Evolutionary conservation across 2,329 filamentous ascomycete genomes (phyloP).

Genomic region (Fusarium pilosicola): DNA sequence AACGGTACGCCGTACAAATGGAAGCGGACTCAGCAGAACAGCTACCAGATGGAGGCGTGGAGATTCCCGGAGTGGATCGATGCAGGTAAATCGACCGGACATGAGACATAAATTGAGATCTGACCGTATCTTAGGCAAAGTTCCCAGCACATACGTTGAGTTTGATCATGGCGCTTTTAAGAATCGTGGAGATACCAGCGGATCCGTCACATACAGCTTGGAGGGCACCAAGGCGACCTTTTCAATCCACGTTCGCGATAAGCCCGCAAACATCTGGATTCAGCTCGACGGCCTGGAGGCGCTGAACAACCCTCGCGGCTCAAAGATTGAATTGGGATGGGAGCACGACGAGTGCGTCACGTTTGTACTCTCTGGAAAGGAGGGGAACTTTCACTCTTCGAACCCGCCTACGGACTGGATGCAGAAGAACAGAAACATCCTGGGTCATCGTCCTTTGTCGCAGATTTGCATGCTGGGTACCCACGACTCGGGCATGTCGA

Average conservation of each 20-base stretch:
- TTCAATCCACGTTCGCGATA: slow-evolving; percentile 10
- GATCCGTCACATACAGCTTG: not conserved
- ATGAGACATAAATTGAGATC: not conserved
- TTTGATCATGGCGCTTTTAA: not conserved
- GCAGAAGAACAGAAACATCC: not conserved
- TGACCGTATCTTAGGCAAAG: not conserved
- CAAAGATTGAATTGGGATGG: slow-evolving; percentile 10
- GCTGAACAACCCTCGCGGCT: not conserved
- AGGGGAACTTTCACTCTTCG: not conserved
- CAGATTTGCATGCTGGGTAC: slow-evolving; percentile 7
- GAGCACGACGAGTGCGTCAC: slow-evolving; percentile 9
- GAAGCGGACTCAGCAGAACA: not conserved
- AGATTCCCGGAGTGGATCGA: slow-evolving; percentile 3
- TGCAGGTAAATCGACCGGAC: not conserved
- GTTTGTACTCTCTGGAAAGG: not conserved
- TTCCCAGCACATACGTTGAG: not conserved
- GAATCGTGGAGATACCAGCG: not conserved
- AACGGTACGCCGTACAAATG: slow-evolving; percentile 23
- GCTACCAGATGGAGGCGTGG: slow-evolving; percentile 16
- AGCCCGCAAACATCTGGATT: slow-evolving; percentile 4
- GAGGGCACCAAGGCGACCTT: slow-evolving; percentile 8
- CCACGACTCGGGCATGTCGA: slow-evolving; percentile 14
- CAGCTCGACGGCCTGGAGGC: not conserved
- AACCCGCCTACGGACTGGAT: slow-evolving; percentile 15
- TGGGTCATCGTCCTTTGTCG: not conserved